Evolutionary conservation across 1,139 yeast species (phyloP).

Genomic region (Diutina sp.): DNA sequence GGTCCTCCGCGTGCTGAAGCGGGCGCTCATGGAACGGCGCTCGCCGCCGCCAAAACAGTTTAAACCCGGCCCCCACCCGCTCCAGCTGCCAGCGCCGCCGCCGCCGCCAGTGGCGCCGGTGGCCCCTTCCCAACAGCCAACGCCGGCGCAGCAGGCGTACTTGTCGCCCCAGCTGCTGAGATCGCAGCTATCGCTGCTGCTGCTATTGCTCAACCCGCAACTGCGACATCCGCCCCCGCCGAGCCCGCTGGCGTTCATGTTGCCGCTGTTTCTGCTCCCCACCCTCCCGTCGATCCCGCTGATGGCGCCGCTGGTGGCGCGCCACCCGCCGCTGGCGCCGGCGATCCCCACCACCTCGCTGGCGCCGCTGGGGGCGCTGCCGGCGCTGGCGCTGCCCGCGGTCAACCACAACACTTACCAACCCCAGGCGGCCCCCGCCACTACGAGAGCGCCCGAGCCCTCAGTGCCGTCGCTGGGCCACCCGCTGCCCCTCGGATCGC

Average conservation of each 20-base stretch:
- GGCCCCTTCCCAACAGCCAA: neutral
- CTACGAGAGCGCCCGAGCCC: neutral
- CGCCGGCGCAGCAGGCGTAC: neutral
- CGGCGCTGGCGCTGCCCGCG: neutral
- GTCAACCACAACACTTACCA: neutral
- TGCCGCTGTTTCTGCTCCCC: neutral
- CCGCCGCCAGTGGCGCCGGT: neutral
- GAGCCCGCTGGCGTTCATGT: neutral
- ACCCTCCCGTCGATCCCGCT: neutral
- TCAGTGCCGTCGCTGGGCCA: neutral
- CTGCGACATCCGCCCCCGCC: neutral
- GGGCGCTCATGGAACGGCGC: slow-evolving; percentile 3
- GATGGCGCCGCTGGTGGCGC: neutral
- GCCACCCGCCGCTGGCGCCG: neutral
- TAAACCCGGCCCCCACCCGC: neutral
- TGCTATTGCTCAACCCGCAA: neutral
- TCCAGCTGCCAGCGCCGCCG: neutral
- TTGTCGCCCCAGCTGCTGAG: neutral
- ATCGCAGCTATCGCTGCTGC: neutral
- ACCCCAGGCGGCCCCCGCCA: neutral
- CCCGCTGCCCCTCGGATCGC: neutral
- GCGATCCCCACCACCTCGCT: neutral
- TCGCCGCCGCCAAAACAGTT: neutral
- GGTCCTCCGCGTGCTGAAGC: slow-evolving; percentile 6
- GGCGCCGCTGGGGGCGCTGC: neutral